Evolutionary conservation across 2,329 filamentous ascomycete genomes (phyloP), one percentile per base, ranked within the genome.

Genomic region (Ascochyta clinopodiicola): DNA sequence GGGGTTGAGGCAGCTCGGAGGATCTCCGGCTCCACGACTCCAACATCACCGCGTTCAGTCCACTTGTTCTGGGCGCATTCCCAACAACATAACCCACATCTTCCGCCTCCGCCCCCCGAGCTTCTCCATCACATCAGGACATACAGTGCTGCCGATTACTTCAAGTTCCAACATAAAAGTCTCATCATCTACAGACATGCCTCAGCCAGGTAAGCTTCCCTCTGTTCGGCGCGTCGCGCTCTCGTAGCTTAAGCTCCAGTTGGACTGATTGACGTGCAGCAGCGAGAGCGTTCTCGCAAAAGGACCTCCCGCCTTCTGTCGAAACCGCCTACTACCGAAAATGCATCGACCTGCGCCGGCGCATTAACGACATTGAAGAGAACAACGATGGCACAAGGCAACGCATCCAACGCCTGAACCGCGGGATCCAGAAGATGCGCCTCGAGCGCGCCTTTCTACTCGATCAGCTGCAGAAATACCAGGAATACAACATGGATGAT

Each of bases 251-350:
- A 44, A 40, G 54, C 34, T 48, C 25, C 25, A 37, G 15, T 32
- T n/a, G 24, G 9, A 35, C 48, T 45, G 35, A 49, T n/a, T 19
- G 15, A 19, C 7, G 7, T 27, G 21, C 39, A 57, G 54, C 67
- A 49, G 61, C 58, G 47, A 67, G 71, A 50, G 69, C 72, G 15
- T 60, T 71, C 49, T 69, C 71, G 22, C 72, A 73, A 38, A 73
- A 73, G 63, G 73, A 75, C 32, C 84, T 88, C 52, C 92, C 94
- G 19, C 94, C 95, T 15, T 96, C 92, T 15, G 92, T 98, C 60
- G 94, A 99, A 78, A 89, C 94, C 74, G 93, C 94, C 45, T 99
- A 98, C 78, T 92, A 95, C 69, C 87, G 91, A 62, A 98, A 99
- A 86, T 98, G 94, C 77, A 92, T 97, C 73, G 90, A 96, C 68